These are phyloP conservation scores for Ophiostoma quercus DNA, from an alignment of 2,329 filamentous ascomycete species.

Conservation along the genomic window DNA sequence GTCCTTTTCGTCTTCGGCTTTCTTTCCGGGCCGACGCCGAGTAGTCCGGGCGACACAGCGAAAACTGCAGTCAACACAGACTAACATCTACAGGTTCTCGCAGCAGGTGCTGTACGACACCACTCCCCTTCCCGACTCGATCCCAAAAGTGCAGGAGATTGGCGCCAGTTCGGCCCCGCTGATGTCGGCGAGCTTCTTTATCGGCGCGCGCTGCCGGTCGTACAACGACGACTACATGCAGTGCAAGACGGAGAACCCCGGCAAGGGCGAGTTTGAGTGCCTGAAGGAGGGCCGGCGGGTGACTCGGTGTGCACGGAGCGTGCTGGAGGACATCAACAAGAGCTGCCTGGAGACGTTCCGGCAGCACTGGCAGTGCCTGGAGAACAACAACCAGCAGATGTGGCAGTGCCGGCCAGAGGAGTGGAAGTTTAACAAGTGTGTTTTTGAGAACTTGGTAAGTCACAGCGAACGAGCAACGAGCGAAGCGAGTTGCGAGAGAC, in stretches of 20 bases:
- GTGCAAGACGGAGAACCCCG: conserved; percentile 93
- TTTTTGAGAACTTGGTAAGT: conserved; percentile 83
- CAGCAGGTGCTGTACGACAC: conserved; percentile 91
- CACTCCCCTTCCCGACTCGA: conserved; percentile 84
- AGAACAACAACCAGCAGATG: conserved; percentile 95
- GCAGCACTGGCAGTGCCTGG: conserved; percentile 89
- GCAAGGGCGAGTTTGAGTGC: conserved; percentile 87
- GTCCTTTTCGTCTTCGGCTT: neutral
- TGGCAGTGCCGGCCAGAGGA: conserved; percentile 91
- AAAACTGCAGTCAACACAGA: neutral
- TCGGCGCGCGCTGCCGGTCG: conserved; percentile 85
- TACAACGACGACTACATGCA: conserved; percentile 99
- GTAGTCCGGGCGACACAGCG: no score
- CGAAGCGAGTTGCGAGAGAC: neutral
- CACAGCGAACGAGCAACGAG: neutral
- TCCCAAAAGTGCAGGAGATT: conserved; percentile 90
- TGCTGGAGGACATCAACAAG: conserved; percentile 95
- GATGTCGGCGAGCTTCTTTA: conserved; percentile 90
- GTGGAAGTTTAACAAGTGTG: conserved; percentile 88
- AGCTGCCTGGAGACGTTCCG: conserved; percentile 88
- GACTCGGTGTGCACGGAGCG: conserved; percentile 90
- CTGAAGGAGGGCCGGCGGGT: conserved; percentile 95
- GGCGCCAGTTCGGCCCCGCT: conserved; percentile 89
- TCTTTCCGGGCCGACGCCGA: neutral
- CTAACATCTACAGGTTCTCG: conserved; percentile 65